Evolutionary conservation across 2,329 filamentous ascomycete genomes (phyloP).

Genomic region (Endoconidiophora laricicola): DNA sequence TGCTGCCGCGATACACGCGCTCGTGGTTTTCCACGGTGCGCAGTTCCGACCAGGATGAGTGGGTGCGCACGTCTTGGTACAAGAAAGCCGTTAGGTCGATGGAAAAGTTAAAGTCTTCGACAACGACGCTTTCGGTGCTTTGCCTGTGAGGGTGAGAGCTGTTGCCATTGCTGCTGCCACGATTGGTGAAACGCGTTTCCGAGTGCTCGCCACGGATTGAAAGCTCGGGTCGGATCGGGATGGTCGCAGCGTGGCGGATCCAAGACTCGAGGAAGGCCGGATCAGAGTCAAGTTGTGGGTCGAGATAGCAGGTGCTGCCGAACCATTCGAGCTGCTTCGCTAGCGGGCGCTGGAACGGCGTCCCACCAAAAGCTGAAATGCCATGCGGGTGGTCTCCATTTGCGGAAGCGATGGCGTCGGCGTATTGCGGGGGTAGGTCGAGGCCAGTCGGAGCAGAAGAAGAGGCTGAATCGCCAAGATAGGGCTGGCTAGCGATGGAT

Average conservation of each 20-base stretch:
- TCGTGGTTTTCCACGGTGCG: constrained; percentile 39
- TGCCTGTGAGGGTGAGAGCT: constrained; percentile 16
- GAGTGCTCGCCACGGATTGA: constrained; percentile 36
- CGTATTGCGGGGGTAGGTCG: constrained; percentile 31
- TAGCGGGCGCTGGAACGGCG: constrained; percentile 15
- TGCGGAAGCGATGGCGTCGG: constrained; percentile 20
- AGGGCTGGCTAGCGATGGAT: too few relatives aligned
- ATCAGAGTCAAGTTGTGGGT: constrained; percentile 29
- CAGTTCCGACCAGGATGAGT: constrained; percentile 27
- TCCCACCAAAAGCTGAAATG: constrained; percentile 16
- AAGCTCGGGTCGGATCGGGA: constrained; percentile 37
- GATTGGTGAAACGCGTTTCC: constrained; percentile 19
- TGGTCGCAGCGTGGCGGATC: constrained; percentile 26
- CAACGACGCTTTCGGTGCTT: constrained; percentile 28
- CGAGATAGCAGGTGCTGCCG: constrained; percentile 24
- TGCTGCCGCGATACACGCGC: constrained; percentile 47
- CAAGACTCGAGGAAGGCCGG: constrained; percentile 27
- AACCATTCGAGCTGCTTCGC: constrained; percentile 14
- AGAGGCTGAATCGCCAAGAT: too few relatives aligned
- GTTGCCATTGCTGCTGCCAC: background rate
- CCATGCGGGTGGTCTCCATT: constrained; percentile 14
- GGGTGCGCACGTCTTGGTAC: constrained; percentile 27
- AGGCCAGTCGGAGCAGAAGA: background rate
- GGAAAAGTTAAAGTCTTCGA: constrained; percentile 43
- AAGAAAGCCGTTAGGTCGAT: constrained; percentile 44